Evolutionary conservation across 2,329 filamentous ascomycete genomes (phyloP), one percentile per base, ranked within the genome.

Genomic region (Aureobasidium melanogenum): DNA sequence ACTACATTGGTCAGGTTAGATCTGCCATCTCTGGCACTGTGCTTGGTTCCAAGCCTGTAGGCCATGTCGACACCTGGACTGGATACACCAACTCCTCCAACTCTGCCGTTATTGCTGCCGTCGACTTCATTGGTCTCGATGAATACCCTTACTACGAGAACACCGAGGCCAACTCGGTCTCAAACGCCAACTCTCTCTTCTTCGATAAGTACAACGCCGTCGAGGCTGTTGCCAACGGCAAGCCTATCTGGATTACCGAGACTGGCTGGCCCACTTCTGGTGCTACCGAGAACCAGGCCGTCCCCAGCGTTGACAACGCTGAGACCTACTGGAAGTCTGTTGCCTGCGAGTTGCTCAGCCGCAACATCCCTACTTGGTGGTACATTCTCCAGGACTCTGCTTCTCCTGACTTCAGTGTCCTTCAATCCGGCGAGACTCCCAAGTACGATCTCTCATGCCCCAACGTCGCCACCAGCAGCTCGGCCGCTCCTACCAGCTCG

Each of bases 51-150:
- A 81, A 78, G 48, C 79, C 83, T 19, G 79, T 96, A 63, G 91
- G 91, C 57, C 91, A 96, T 75, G 91, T 96, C 71, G 91, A 96
- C 72, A 95, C 91, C 56, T 96, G 90, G 90, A 67, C 65, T 38
- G 84, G 84, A 57, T 92, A 85, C 80, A 84, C 84, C 71, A 91
- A 95, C 74, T 74, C 76, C 56, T 83, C 86, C 69, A 95, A 93
- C 81, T 74, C 76, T 52, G 84, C 80, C 44, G 84, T 95, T 63
- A 84, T 90, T 63, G 79, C 85, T 10, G 84, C 82, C 43, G 76
- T 81, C 64, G 91, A 96, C 78, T 96, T 85, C 81, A 74, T 96
- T 63, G 91, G 91, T 66, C 84, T 93, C 72, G 90, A 96, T 71
- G 88, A 86, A 19, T 72, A 71, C 61, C 82, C 89, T 22, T 96